These are phyloP conservation scores for Artomyces pyxidatus DNA, from an alignment of 768 basidiomycete species.

Conservation along the genomic window DNA sequence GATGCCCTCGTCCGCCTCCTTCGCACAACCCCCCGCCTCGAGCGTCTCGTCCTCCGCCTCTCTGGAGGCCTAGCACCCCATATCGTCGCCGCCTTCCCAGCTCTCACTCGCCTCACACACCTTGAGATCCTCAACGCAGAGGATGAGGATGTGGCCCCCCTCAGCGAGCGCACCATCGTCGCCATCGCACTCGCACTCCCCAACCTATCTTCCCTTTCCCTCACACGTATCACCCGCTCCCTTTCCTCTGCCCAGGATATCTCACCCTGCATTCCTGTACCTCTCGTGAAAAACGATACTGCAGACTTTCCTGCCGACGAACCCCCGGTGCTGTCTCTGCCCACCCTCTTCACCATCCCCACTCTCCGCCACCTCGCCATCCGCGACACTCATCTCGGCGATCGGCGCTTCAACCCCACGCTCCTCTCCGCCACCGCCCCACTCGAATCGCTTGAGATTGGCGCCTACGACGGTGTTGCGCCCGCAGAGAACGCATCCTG, in stretches of 20 bases:
- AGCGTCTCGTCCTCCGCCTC: constrained; percentile 10
- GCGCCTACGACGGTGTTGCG: constrained; percentile 9
- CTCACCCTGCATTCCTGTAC: not conserved
- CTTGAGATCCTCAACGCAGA: constrained; percentile 11
- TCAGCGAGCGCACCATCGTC: constrained; percentile 11
- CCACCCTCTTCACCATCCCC: constrained; percentile 8
- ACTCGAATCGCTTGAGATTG: constrained; percentile 12
- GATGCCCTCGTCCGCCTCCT: constrained; percentile 8
- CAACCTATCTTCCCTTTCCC: constrained; percentile 11
- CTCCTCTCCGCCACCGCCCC: not conserved
- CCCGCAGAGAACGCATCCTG: constrained; percentile 11
- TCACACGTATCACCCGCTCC: constrained; percentile 11
- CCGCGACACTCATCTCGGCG: constrained; percentile 11
- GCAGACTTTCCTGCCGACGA: not conserved
- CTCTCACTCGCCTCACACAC: constrained; percentile 4
- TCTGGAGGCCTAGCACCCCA: constrained; percentile 9
- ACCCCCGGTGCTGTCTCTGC: not conserved
- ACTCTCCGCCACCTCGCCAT: constrained; percentile 12
- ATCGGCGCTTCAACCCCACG: constrained; percentile 9
- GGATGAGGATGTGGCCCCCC: constrained; percentile 4
- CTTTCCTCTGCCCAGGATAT: not conserved
- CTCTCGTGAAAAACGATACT: not conserved
- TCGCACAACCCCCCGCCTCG: constrained; percentile 5
- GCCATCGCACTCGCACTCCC: constrained; percentile 12
- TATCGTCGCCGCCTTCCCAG: constrained; percentile 6